Evolutionary conservation across 352 stramenopile genomes (phyloP).

Genomic region (Blastocystis sp.): DNA sequence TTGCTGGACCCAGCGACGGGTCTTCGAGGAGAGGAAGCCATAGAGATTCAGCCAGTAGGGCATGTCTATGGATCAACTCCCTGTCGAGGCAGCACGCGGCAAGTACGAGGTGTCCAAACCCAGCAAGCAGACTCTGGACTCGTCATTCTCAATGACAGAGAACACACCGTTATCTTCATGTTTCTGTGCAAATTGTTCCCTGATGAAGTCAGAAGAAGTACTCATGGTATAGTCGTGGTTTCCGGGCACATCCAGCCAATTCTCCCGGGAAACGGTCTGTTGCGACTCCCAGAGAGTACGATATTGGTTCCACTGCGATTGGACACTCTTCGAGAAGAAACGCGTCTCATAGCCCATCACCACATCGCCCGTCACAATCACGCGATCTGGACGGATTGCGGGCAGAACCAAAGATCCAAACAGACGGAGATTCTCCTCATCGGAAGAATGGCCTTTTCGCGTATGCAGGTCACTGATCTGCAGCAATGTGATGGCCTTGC

Average conservation of each 20-base stretch:
- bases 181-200: neutral
- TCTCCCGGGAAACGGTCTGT: neutral
- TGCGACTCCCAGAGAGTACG: neutral
- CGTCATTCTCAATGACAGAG: neutral
- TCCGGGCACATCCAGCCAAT: neutral
- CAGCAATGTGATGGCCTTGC: neutral
- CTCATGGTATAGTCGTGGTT: neutral
- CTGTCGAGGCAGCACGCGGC: neutral
- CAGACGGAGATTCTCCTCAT: neutral
- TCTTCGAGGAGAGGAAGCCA: neutral
- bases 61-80: neutral
- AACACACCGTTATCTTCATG: neutral
- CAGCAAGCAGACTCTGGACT: neutral
- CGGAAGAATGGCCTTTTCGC: neutral
- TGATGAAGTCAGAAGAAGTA: neutral
- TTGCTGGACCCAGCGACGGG: neutral
- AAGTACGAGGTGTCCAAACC: neutral
- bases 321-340: neutral
- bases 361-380: conserved; percentile 8
- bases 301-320: conserved; percentile 5
- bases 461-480: conserved; percentile 12
- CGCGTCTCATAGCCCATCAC: neutral
- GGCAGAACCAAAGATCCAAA: neutral
- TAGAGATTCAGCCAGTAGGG: neutral
- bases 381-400: neutral